A percentile compares a stretch with the other conserved stretches of the same genome.
Evolutionary conservation across 257 asterid genomes (phyloP).

Genomic region (Nicotiana knightiana): DNA sequence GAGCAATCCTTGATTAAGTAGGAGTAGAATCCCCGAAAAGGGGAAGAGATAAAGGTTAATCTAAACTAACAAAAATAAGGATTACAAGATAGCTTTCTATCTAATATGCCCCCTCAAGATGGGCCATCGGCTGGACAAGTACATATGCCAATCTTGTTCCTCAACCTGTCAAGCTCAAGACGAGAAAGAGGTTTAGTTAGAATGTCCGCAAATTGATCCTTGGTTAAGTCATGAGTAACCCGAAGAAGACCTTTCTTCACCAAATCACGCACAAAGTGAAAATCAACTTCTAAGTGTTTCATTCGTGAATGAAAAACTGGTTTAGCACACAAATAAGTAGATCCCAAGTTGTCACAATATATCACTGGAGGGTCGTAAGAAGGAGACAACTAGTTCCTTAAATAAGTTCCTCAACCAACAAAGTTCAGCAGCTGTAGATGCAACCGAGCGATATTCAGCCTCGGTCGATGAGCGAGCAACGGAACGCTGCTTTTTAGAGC

Average conservation of each 20-base stretch:
- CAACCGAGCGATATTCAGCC: neutral
- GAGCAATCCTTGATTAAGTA: too few species aligned
- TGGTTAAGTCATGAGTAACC: neutral
- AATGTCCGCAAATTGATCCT: conserved; percentile 2
- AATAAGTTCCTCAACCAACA: neutral
- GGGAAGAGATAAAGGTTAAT: too few species aligned
- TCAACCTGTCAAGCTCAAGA: neutral
- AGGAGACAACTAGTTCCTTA: neutral
- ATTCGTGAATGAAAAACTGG: neutral
- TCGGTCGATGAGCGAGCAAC: neutral
- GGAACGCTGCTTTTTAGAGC: neutral
- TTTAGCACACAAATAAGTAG: neutral
- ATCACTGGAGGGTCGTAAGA: neutral
- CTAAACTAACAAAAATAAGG: too few species aligned
- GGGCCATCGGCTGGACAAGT: neutral
- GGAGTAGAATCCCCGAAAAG: too few species aligned
- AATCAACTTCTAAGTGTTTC: neutral
- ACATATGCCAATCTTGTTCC: neutral
- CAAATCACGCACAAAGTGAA: neutral
- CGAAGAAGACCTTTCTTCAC: neutral
- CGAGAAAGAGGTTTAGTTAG: neutral
- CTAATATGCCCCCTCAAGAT: neutral
- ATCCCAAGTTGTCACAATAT: neutral
- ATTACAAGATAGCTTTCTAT: neutral
- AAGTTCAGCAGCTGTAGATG: neutral